phyloP scores from a whole-genome alignment of 139 green algal species.

The Tetradesmus obliquus region DNA sequence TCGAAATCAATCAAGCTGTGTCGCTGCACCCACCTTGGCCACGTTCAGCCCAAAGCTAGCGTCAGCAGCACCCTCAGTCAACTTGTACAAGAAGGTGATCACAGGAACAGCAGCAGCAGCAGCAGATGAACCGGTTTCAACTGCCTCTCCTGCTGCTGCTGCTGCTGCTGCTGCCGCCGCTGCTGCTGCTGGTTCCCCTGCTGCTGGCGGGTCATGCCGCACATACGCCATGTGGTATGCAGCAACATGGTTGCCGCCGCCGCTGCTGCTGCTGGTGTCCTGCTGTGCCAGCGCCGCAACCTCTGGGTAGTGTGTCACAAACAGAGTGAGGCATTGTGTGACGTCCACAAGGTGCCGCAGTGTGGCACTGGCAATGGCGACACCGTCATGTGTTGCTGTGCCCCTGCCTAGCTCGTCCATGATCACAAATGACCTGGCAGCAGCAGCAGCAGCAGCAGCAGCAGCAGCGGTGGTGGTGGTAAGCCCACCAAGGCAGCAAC shows the following conservation, averaged over 20 bases:
- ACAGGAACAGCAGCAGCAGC: slow-evolving; percentile 30
- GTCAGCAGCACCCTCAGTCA: slow-evolving; percentile 77
- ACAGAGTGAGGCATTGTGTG: slow-evolving; percentile 74
- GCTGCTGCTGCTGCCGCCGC: neutral
- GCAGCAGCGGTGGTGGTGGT: neutral
- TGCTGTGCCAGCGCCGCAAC: slow-evolving; percentile 52
- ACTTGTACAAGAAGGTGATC: slow-evolving; percentile 92
- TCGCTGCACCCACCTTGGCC: slow-evolving; percentile 16
- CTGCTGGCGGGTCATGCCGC: slow-evolving; percentile 39
- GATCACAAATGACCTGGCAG: slow-evolving; percentile 52
- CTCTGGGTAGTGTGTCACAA: slow-evolving; percentile 95
- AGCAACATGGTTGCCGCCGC: slow-evolving; percentile 16
- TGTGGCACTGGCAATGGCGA: slow-evolving; percentile 82
- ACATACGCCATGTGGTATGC: slow-evolving; percentile 72
- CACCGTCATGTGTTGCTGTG: slow-evolving; percentile 72
- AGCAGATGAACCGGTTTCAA: neutral
- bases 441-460: slow-evolving; percentile 2
- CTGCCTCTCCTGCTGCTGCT: neutral
- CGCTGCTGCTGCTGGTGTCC: slow-evolving; percentile 1
- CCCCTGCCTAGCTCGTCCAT: slow-evolving; percentile 86
- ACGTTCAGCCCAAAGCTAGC: slow-evolving; percentile 86
- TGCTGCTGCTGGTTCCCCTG: slow-evolving; percentile 11
- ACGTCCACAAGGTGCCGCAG: slow-evolving; percentile 62
- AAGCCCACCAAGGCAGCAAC: neutral
- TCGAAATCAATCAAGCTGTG: neutral